Base-by-base conservation (phyloP, 1,284 basidiomycete species). In the Agaricales sp. region DNA sequence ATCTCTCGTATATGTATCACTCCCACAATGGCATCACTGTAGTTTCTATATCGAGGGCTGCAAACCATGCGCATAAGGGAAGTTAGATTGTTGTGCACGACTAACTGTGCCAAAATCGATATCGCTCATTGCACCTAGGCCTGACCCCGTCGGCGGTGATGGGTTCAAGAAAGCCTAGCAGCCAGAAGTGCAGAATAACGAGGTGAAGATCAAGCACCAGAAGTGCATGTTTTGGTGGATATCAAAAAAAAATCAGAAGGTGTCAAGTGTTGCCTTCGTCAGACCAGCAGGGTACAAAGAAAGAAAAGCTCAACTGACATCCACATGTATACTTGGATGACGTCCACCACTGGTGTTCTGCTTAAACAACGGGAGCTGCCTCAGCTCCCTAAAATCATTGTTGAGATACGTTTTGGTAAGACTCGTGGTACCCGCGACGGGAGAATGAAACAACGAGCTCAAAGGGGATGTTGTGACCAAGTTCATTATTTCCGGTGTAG, bases 341-440 rank as follows among this genome's bases (percentile, higher is more conserved):
- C 86, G 72, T 63, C 39, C 39, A 20, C n/a, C 19, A 35, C 86
- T 88, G 51, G 86, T 88, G 60, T 89, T 89, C 61, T 84, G 74
- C 55, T 82, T 75, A 53, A 80, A 75, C 18, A 75, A 74, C 25
- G 82, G 73, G 23, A 70, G 66, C 61, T 82, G 79, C 47, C 86
- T 70, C 55, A 87, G 66, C 59, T 84, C 75, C 50, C 86, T 70
- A 56, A 89, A 89, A 61, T 88, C 86, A 56, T 89, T 87, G 59
- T 76, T 82, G 19, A 61, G 61, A 57, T 89, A 90, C 51, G 74
- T 87, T 66, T 88, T 90, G 14, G 87, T 87, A 24, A 89, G 69
- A n/a, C 83, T 82, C 0, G 82, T 41, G 6, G 39, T 83, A 20
- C 44, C 23, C 13, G 80, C 77, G 1, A 78, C 81, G 0, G 85